phyloP scores from a whole-genome alignment of 768 basidiomycete genomes.

The Steccherinum ochraceum region DNA sequence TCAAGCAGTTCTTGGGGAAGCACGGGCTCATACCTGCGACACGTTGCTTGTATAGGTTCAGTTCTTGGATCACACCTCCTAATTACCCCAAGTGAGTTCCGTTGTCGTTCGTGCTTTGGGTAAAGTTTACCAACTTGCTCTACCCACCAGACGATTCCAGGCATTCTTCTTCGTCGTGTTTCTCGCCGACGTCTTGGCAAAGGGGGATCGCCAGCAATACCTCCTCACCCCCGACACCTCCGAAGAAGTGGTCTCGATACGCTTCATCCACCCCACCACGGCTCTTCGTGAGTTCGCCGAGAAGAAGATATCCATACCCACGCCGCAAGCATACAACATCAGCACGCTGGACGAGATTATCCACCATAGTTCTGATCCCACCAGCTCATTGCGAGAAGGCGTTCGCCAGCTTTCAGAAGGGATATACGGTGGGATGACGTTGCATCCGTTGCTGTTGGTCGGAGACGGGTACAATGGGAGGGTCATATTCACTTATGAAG shows the following conservation, averaged over 20 bases:
- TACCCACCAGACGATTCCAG: slow-evolving; percentile 54
- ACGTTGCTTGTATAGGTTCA: slow-evolving; percentile 55
- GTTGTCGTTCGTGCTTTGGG: not conserved
- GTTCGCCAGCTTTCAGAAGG: slow-evolving; percentile 40
- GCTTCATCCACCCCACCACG: slow-evolving; percentile 50
- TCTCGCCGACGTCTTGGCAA: slow-evolving; percentile 44
- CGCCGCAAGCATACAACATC: slow-evolving; percentile 70
- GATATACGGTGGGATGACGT: slow-evolving; percentile 53
- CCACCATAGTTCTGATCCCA: no score
- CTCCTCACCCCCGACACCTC: slow-evolving; percentile 65
- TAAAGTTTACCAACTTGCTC: no score
- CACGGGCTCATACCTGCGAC: slow-evolving; percentile 39
- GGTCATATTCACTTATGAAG: slow-evolving; percentile 56
- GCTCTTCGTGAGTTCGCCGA: slow-evolving; percentile 49
- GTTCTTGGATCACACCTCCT: slow-evolving; percentile 68
- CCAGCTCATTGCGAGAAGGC: no score
- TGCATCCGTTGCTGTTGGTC: slow-evolving; percentile 44
- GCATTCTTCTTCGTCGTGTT: slow-evolving; percentile 67
- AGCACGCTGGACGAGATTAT: slow-evolving; percentile 53
- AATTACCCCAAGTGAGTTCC: slow-evolving; percentile 40
- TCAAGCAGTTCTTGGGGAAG: slow-evolving; percentile 45
- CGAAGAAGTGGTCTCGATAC: slow-evolving; percentile 55
- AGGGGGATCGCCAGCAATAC: slow-evolving; percentile 40
- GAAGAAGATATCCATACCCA: slow-evolving; percentile 55
- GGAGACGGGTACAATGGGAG: slow-evolving; percentile 37